Evolutionary conservation across 371 early-diverging fungal species (phyloP), one percentile per base, ranked within the genome.

Genomic region (Syncephalastrum racemosum): DNA sequence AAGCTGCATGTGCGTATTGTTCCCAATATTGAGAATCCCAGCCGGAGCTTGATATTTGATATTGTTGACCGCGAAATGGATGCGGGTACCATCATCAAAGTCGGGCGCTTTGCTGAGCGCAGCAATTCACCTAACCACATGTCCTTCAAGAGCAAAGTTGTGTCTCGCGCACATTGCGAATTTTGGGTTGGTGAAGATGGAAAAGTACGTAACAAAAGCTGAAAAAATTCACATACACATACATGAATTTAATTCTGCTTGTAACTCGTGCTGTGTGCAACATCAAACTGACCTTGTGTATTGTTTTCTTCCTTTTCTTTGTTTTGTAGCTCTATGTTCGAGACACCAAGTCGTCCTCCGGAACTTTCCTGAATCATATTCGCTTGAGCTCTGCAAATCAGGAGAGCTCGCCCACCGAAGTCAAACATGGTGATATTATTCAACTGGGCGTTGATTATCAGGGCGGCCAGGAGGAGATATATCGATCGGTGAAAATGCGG

Each of bases 381-480:
- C 79, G 98, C 6, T 76, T 98, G 20, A 87, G 90, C 46, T 89
- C 95, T 13, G 90, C 95, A 15, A 89, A 88, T 14, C 87, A 88
- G 57, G 95, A 95, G 68, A 92, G 92, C 56, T 68, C 83, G 58
- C 90, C 95, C 24, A 85, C 86, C 24, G 89, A 84, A 50, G 70
- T 98, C 58, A 90, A 90, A 63, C 93, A 96, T 80, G 94, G 94
- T 24, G 97, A 98, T 72, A 81, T 94, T 50, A 73, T 98, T 27
- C 95, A 96, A 68, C 83, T 98, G 45, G 99, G 99, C 36, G 91
- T 97, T 4, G 97, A 98, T 68, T 98, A 93, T 77, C 95, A 95
- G 69, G 97, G 96, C 43, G 95, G 96, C 47, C 42, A 54, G 53
- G 77, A 77, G 73, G 85, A 88, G 63, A 82, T 85, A 54, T 87